A percentile compares a stretch with the other conserved stretches of the same genome.
Conservation (phyloP, 164 flowering plant species). For the Vitis labrusca region DNA sequence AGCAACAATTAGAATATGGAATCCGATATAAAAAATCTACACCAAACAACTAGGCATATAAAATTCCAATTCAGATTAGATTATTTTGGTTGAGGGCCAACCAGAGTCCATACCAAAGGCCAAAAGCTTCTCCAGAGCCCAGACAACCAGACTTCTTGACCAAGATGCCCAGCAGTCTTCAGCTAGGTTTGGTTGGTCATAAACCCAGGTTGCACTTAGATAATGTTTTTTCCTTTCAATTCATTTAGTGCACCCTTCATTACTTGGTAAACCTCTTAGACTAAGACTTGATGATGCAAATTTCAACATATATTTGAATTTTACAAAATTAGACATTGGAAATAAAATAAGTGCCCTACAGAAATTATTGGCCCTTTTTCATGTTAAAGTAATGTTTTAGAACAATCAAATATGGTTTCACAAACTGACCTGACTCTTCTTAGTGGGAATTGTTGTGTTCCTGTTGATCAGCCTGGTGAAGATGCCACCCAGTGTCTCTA, state of each 20-base stretch:
- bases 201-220: too few species aligned
- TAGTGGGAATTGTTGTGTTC: conserved; percentile 72
- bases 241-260: too few species aligned
- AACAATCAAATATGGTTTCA: not conserved
- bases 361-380: too few species aligned
- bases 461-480: conserved; percentile 63
- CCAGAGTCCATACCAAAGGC: not conserved
- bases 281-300: too few species aligned
- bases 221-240: too few species aligned
- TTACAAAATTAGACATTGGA: too few species aligned
- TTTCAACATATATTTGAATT: too few species aligned
- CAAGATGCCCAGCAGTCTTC: not conserved
- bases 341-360: too few species aligned
- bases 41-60: not conserved
- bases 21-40: not conserved
- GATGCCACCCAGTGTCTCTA: conserved; percentile 71
- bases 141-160: not conserved
- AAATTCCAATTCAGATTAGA: not conserved
- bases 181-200: too few species aligned
- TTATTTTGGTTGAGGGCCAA: not conserved
- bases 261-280: too few species aligned
- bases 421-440: conserved; percentile 66
- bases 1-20: not conserved
- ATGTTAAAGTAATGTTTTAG: not conserved
- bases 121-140: not conserved